Percentiles rank a stretch among this genome's conserved stretches.
Conservation (phyloP, 1,284 basidiomycete species). For the Cryptococcus sp. region DNA sequence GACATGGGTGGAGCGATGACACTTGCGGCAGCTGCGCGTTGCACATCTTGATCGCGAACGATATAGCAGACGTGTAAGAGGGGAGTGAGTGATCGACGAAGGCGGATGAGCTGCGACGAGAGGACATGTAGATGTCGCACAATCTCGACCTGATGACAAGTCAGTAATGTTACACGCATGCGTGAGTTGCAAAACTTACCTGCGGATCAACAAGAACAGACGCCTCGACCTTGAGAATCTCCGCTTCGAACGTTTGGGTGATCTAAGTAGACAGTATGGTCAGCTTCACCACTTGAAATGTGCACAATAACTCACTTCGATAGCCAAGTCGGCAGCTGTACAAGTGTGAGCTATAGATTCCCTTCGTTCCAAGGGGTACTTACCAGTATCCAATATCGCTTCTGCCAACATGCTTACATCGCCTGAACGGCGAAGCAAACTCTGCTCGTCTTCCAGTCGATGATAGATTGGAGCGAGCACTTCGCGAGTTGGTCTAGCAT, state of each 20-base stretch:
- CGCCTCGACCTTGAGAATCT: conserved; percentile 52
- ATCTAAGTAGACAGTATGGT: conserved; percentile 26
- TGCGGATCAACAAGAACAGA: conserved; percentile 49
- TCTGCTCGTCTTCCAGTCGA: conserved; percentile 47
- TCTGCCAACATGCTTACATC: conserved; percentile 53
- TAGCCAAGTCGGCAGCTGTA: conserved; percentile 45
- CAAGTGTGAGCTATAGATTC: conserved; percentile 1
- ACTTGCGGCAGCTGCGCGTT: conserved; percentile 43
- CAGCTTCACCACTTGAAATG: background rate
- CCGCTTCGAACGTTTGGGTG: conserved; percentile 50
- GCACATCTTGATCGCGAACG: conserved; percentile 49
- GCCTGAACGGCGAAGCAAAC: conserved; percentile 45
- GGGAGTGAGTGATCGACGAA: conserved; percentile 46
- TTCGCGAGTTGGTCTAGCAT: conserved; percentile 38
- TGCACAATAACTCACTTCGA: conserved; percentile 31
- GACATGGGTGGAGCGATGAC: conserved; percentile 19
- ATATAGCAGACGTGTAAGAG: conserved; percentile 48
- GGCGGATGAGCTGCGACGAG: conserved; percentile 51
- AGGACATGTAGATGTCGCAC: conserved; percentile 52
- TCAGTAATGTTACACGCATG: background rate
- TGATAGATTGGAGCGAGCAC: conserved; percentile 50
- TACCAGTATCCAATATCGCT: conserved; percentile 49
- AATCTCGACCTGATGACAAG: conserved; percentile 43
- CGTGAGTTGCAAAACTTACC: conserved; percentile 13
- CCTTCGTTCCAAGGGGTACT: conserved; percentile 13